Percentiles rank a stretch among this genome's conserved stretches.
phyloP scores from a whole-genome alignment of 352 stramenopile species.

The Globisporangium paroecandrum region DNA sequence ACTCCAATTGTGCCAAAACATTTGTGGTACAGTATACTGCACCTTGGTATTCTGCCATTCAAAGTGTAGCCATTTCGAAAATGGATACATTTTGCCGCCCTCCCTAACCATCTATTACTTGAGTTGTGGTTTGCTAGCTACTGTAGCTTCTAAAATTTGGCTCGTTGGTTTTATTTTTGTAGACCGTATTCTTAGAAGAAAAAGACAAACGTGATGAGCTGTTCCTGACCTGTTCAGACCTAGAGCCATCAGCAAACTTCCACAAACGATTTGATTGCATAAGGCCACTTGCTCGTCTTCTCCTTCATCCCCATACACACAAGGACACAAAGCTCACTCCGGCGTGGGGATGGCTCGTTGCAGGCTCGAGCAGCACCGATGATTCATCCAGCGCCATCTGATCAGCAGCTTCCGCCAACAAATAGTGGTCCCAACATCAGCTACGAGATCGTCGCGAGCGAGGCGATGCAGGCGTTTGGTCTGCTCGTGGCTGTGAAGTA shows the following conservation, averaged over 20 bases:
- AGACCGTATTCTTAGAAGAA: neutral
- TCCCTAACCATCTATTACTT: too few relatives aligned
- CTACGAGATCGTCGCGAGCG: conserved; percentile 14
- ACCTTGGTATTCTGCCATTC: too few relatives aligned
- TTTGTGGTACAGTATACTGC: neutral
- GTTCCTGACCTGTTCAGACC: neutral
- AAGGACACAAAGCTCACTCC: neutral
- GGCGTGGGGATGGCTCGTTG: neutral
- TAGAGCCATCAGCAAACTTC: neutral
- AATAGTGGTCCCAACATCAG: neutral
- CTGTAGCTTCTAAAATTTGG: neutral
- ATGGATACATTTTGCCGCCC: neutral
- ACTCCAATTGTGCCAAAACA: neutral
- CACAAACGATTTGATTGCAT: neutral
- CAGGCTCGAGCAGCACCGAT: neutral
- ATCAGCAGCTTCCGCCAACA: neutral
- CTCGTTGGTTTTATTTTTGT: neutral
- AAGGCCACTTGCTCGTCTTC: neutral
- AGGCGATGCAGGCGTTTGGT: conserved; percentile 7
- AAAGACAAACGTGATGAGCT: neutral
- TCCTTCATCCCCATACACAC: neutral
- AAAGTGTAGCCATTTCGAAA: neutral
- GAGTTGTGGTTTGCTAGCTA: too few relatives aligned
- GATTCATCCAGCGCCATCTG: conserved; percentile 1
- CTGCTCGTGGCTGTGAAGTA: conserved; percentile 6